phyloP scores from a whole-genome alignment of 2,329 filamentous ascomycete species.

The Diaporthe vaccinii region DNA sequence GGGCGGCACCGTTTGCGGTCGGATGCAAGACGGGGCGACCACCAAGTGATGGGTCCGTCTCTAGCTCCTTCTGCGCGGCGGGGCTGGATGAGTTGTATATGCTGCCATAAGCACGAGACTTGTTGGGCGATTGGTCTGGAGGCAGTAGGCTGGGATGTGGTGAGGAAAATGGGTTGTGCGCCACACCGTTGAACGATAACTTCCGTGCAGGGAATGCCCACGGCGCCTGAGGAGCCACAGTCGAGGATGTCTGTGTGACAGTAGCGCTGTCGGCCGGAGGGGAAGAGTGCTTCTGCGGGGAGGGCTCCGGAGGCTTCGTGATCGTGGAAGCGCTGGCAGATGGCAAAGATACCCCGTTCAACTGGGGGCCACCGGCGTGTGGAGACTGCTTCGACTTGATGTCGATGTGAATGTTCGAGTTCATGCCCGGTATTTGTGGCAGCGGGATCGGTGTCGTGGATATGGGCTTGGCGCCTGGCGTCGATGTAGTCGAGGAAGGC shows the following conservation, averaged over 20 bases:
- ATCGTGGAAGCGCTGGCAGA: constrained; percentile 32
- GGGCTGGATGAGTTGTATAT: constrained; percentile 53
- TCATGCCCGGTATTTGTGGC: constrained; percentile 38
- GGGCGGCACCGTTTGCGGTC: constrained; percentile 44
- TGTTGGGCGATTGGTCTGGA: constrained; percentile 56
- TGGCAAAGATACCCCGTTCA: constrained; percentile 38
- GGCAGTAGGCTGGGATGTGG: constrained; percentile 58
- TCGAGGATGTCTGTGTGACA: constrained; percentile 25
- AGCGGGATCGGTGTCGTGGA: constrained; percentile 42
- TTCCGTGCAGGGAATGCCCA: constrained; percentile 36
- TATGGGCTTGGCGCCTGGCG: constrained; percentile 44
- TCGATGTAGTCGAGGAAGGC: constrained; percentile 46
- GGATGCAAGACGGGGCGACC: constrained; percentile 38
- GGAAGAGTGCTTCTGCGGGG: constrained; percentile 40
- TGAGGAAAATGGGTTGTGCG: constrained; percentile 57
- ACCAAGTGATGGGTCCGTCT: constrained; percentile 27
- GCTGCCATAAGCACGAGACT: constrained; percentile 55
- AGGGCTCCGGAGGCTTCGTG: constrained; percentile 37
- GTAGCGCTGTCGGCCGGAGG: constrained; percentile 31
- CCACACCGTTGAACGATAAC: constrained; percentile 49
- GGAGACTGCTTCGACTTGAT: constrained; percentile 27
- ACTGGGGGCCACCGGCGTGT: constrained; percentile 15
- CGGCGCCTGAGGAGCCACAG: constrained; percentile 10
- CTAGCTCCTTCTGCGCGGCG: constrained; percentile 35
- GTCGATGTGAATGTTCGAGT: constrained; percentile 16